Evolutionary conservation across 345 rosid species (phyloP).

Genomic region (Conringia planisiliqua): DNA sequence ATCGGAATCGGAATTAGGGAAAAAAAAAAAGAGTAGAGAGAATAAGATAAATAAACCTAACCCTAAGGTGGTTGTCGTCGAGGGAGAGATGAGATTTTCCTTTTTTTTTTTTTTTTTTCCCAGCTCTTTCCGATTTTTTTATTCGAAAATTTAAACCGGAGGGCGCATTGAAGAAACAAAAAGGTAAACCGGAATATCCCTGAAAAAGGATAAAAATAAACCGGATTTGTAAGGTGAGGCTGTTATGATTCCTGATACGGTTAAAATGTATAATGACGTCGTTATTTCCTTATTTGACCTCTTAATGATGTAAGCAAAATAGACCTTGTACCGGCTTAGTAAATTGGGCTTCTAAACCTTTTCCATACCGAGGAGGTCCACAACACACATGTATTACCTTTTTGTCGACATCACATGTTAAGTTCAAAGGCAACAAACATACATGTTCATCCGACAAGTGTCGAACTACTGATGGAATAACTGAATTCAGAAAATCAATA

Average conservation of each 20-base stretch:
- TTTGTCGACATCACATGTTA: neutral
- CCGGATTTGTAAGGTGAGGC: constrained; percentile 10
- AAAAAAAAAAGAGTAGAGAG: neutral
- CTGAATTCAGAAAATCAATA: too few relatives aligned
- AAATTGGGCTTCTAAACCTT: neutral
- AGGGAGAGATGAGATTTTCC: constrained; percentile 15
- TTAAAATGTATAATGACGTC: neutral
- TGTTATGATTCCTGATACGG: neutral
- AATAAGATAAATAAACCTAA: constrained; percentile 20
- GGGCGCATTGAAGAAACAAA: neutral
- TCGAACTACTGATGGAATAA: neutral
- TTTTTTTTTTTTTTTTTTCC: neutral
- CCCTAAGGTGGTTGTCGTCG: constrained; percentile 34
- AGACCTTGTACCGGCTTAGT: neutral
- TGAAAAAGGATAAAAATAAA: neutral
- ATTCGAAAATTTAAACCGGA: constrained; percentile 25
- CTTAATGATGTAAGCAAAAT: neutral
- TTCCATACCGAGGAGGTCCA: neutral
- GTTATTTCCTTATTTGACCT: neutral
- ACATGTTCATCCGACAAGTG: neutral
- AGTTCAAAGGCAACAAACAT: neutral
- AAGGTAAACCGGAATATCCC: constrained; percentile 14
- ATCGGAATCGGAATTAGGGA: constrained; percentile 12
- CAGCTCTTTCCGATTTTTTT: neutral
- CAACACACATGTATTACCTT: neutral